Evolutionary conservation across 352 stramenopile genomes (phyloP).

Genomic region (Stramenopiles sp.): DNA sequence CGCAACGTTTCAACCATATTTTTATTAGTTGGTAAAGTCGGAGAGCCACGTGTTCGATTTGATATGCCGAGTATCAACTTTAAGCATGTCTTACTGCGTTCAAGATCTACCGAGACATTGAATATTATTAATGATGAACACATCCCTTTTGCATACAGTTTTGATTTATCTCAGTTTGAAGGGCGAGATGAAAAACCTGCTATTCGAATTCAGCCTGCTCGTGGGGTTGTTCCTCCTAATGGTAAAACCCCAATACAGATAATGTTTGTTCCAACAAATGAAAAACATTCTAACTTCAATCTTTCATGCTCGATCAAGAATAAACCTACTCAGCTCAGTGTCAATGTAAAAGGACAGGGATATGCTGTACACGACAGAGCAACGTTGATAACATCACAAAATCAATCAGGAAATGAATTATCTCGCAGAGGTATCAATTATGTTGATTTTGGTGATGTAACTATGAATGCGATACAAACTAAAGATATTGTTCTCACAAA

Average conservation of each 20-base stretch:
- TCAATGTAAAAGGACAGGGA: constrained; percentile 72
- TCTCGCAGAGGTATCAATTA: too few relatives aligned
- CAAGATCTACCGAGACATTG: constrained; percentile 36
- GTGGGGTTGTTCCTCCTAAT: constrained; percentile 43
- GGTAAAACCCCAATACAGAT: constrained; percentile 33
- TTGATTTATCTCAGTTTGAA: constrained; percentile 29
- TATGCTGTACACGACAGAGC: constrained; percentile 50
- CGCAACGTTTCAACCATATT: constrained; percentile 53
- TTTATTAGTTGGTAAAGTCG: constrained; percentile 48
- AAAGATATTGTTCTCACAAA: constrained; percentile 41
- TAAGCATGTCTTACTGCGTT: constrained; percentile 46
- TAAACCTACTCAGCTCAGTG: constrained; percentile 42
- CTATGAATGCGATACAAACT: constrained; percentile 31
- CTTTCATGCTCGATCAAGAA: constrained; percentile 48
- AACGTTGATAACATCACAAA: too few relatives aligned
- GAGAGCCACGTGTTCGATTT: constrained; percentile 42
- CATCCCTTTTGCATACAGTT: constrained; percentile 64
- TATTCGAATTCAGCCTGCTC: constrained; percentile 38
- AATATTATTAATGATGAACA: constrained; percentile 52
- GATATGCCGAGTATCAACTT: constrained; percentile 55
- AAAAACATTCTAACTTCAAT: constrained; percentile 66
- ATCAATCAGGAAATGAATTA: too few relatives aligned
- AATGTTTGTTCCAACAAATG: constrained; percentile 45
- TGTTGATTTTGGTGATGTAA: constrained; percentile 41
- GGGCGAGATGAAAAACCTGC: constrained; percentile 21